These are phyloP conservation scores for Erysimum pusillum DNA, from an alignment of 441 rosid species.

Conservation along the genomic window DNA sequence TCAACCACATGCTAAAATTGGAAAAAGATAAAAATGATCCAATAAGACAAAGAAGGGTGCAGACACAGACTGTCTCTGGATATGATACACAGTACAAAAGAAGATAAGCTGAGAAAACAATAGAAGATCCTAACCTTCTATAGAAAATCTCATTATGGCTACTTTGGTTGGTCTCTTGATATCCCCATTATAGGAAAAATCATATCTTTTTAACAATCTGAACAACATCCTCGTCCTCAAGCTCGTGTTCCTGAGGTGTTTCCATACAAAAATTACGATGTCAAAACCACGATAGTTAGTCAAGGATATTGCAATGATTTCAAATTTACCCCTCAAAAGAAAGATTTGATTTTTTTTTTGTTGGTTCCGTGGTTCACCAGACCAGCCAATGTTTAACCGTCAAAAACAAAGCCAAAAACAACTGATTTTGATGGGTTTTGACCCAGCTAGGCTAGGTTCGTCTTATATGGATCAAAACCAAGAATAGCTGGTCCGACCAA, in stretches of 20 bases:
- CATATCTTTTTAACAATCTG: conserved; percentile 93
- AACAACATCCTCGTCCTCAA: conserved; percentile 97
- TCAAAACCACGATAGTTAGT: not conserved
- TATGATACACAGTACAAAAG: conserved; percentile 40
- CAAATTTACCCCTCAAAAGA: not conserved
- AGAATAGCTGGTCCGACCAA: not conserved
- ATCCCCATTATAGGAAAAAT: conserved; percentile 30
- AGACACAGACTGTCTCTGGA: conserved; percentile 24
- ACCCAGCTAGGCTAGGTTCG: not conserved
- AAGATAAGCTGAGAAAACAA: conserved; percentile 32
- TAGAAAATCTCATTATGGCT: conserved; percentile 10
- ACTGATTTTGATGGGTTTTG: not conserved
- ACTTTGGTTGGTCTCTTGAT: not conserved
- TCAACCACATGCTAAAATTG: conserved; percentile 6
- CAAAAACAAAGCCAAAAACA: conserved; percentile 1
- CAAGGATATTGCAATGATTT: not conserved
- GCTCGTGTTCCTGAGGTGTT: conserved; percentile 87
- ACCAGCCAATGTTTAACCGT: conserved; percentile 16
- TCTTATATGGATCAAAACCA: conserved; percentile 7
- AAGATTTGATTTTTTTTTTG: not conserved
- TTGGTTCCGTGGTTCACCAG: not conserved
- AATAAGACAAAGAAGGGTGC: conserved; percentile 23
- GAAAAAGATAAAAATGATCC: conserved; percentile 3
- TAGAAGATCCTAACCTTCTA: conserved; percentile 23
- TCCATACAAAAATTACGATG: not conserved